Evolutionary conservation across 805 yeast species (phyloP).

Genomic region (Priceomyces haplophilus): DNA sequence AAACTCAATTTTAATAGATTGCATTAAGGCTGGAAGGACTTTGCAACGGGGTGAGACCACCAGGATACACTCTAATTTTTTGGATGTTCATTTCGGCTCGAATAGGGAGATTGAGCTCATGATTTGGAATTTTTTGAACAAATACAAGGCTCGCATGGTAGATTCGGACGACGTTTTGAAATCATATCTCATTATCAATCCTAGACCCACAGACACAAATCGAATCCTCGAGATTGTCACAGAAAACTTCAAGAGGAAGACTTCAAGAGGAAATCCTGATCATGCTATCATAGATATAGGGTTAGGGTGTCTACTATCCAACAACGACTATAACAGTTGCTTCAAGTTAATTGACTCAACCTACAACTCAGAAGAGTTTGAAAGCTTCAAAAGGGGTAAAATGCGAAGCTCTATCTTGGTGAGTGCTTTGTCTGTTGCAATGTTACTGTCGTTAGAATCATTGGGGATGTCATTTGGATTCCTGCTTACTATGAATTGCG

Average conservation of each 20-base stretch:
- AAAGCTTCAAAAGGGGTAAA: slow-evolving; percentile 13
- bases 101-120: slow-evolving; percentile 14
- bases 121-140: slow-evolving; percentile 10
- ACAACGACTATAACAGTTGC: slow-evolving; percentile 27
- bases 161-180: slow-evolving; percentile 9
- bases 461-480: slow-evolving; percentile 10
- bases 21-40: slow-evolving; percentile 21
- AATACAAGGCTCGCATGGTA: neutral
- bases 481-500: slow-evolving; percentile 4
- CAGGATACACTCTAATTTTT: slow-evolving; percentile 6
- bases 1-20: slow-evolving; percentile 15
- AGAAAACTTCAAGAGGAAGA: slow-evolving; percentile 6
- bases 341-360: slow-evolving; percentile 28
- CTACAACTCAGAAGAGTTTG: slow-evolving; percentile 12
- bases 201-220: slow-evolving; percentile 14
- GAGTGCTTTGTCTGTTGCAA: neutral
- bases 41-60: slow-evolving; percentile 12
- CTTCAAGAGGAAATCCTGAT: slow-evolving; percentile 3
- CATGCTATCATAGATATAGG: slow-evolving; percentile 10
- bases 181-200: slow-evolving; percentile 17
- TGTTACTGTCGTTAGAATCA: slow-evolving; percentile 2
- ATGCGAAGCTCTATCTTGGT: neutral
- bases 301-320: slow-evolving; percentile 17
- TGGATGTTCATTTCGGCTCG: slow-evolving; percentile 13
- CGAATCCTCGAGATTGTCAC: slow-evolving; percentile 10